Evolutionary conservation across 345 rosid species (phyloP).

Genomic region (Rhizophora mangle): DNA sequence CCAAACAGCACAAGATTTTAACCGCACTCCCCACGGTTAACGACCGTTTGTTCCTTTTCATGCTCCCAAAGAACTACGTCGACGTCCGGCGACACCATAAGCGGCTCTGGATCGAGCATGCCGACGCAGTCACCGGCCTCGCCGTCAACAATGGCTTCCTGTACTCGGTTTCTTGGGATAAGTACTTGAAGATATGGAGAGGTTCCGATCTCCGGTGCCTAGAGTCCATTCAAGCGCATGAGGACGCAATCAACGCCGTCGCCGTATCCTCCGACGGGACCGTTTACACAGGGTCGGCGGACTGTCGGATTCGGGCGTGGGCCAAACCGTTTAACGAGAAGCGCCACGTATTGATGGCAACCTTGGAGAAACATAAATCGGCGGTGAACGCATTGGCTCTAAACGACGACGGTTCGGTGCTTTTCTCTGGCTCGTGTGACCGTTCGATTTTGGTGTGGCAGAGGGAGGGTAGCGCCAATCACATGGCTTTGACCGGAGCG

Average conservation of each 20-base stretch:
- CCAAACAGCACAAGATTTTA: constrained; percentile 41
- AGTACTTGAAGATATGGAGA: constrained; percentile 74
- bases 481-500: constrained; percentile 78
- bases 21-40: constrained; percentile 65
- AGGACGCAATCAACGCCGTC: constrained; percentile 82
- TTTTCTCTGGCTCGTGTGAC: constrained; percentile 93
- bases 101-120: constrained; percentile 81
- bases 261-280: constrained; percentile 62
- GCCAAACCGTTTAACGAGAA: constrained; percentile 43
- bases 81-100: constrained; percentile 68
- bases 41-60: constrained; percentile 73
- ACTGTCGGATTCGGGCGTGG: constrained; percentile 79
- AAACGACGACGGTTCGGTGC: constrained; percentile 62
- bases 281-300: constrained; percentile 88
- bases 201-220: constrained; percentile 61
- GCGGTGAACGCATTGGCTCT: constrained; percentile 83
- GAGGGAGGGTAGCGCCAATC: constrained; percentile 66
- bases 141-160: constrained; percentile 53
- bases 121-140: constrained; percentile 82
- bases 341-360: constrained; percentile 52
- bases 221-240: constrained; percentile 73
- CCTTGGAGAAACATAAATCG: constrained; percentile 79
- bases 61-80: constrained; percentile 78
- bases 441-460: constrained; percentile 94
- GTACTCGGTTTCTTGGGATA: constrained; percentile 92